Evolutionary conservation across 306 rosid species (phyloP), one percentile per base, ranked within the genome.

Genomic region (Begonia masoniana): DNA sequence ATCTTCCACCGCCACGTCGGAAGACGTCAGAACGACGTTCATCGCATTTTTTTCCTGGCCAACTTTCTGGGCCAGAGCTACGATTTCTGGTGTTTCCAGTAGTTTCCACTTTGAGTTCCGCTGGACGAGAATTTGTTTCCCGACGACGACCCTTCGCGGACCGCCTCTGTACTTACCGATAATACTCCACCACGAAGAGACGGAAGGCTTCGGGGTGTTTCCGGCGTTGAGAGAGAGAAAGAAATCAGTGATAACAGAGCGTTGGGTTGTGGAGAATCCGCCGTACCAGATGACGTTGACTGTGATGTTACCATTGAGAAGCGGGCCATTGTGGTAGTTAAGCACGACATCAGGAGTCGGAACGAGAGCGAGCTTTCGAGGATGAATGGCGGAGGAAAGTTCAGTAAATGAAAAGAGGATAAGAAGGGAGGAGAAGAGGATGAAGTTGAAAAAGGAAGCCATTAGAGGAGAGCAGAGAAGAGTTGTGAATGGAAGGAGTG

Each of bases 291-390:
- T 9, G 26, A 70, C 12, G 15, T 59, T 70, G 10, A 70, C 51
- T 23, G 69, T 63, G 69, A 54, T 10, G 50, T 58, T 70, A 14
- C 69, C 66, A 4, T 41, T 50, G 5, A 70, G 70, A 41, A 70
- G 66, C 14, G 70, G 74, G n/a, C 74, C 70, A 0, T 59, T 52
- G 65, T 70, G 70, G 62, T 63, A 70, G 10, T 63, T 58, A 51
- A 70, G 74, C 13, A 54, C 43, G 0, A 56, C 43, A 0, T 59
- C 53, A n/a, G 48, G 69, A 3, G 62, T 54, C 36, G 60, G 45
- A 10, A 73, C 74, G 4, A 62, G 61, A 17, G 66, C 62, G 9
- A 73, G 67, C 60, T 43, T 60, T 14, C 63, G 57, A 6, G 5
- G 57, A 12, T 16, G 3, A 50, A 50, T 15, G 60, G 67, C 50